phyloP scores from a whole-genome alignment of 2,329 filamentous ascomycete genomes.

The Domatiomyces catenatus region DNA sequence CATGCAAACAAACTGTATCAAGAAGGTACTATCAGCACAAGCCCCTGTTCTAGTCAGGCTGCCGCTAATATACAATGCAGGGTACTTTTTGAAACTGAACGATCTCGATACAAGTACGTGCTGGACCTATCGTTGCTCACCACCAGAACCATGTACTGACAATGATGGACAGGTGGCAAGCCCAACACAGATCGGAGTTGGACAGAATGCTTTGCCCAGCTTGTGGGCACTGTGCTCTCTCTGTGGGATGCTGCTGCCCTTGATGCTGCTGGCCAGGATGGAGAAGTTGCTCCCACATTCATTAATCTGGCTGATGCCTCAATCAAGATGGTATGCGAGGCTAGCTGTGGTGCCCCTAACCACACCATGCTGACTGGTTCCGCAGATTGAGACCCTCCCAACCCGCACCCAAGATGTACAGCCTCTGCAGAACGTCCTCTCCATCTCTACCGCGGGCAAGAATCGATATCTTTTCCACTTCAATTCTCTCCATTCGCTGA shows the following conservation, averaged over 20 bases:
- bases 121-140: background rate
- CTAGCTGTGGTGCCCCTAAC: background rate
- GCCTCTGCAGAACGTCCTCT: slow-evolving; percentile 83
- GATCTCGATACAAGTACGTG: slow-evolving; percentile 78
- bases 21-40: slow-evolving; percentile 38
- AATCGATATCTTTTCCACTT: slow-evolving; percentile 95
- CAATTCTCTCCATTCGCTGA: slow-evolving; percentile 80
- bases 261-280: slow-evolving; percentile 70
- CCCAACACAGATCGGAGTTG: slow-evolving; percentile 76
- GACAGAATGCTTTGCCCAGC: slow-evolving; percentile 93
- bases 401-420: slow-evolving; percentile 63
- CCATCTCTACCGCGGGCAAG: slow-evolving; percentile 84
- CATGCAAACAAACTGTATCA: slow-evolving; percentile 95
- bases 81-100: slow-evolving; percentile 92
- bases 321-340: slow-evolving; percentile 70
- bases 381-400: slow-evolving; percentile 78
- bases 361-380: slow-evolving; percentile 15
- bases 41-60: background rate
- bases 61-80: slow-evolving; percentile 6
- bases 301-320: slow-evolving; percentile 96
- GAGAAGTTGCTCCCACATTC: slow-evolving; percentile 76
- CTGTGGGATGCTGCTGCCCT: slow-evolving; percentile 90
- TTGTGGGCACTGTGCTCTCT: slow-evolving; percentile 86
- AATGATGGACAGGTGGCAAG: slow-evolving; percentile 51
- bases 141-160: slow-evolving; percentile 19